Conservation (phyloP, 106 monocot genomes). For the Platanthera zijinensis region DNA sequence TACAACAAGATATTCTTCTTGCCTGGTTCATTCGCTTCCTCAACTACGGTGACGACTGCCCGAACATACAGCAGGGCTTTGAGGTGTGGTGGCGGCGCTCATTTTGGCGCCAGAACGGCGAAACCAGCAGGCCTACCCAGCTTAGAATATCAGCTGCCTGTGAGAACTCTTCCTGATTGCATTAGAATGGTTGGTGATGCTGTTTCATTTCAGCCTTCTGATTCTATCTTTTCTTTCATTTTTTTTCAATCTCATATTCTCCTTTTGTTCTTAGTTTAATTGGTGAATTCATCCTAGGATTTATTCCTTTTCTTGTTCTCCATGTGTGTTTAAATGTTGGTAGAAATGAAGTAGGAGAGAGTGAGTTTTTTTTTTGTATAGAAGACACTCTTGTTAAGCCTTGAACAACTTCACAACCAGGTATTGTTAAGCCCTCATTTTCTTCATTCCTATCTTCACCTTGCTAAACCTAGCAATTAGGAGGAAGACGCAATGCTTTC, state of each 20-base stretch:
- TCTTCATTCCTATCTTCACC: too few relatives aligned
- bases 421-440: too few relatives aligned
- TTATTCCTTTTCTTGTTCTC: not conserved
- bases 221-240: too few relatives aligned
- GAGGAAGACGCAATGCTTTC: too few relatives aligned
- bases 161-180: slow-evolving; percentile 40
- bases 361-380: not conserved
- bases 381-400: too few relatives aligned
- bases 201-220: too few relatives aligned
- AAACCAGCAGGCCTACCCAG: slow-evolving; percentile 35
- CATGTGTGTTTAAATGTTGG: not conserved
- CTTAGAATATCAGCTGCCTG: slow-evolving; percentile 48
- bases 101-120: slow-evolving; percentile 68
- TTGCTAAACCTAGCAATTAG: too few relatives aligned
- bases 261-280: not conserved
- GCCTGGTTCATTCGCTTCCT: slow-evolving; percentile 84
- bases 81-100: too few relatives aligned
- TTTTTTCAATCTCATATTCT: too few relatives aligned
- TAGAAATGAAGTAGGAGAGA: not conserved
- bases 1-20: slow-evolving; percentile 85
- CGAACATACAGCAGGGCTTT: slow-evolving; percentile 82
- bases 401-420: too few relatives aligned
- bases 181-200: not conserved
- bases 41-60: slow-evolving; percentile 80
- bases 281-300: not conserved